phyloP scores from a whole-genome alignment of 805 yeast species.

The Ascoidea tarda region DNA sequence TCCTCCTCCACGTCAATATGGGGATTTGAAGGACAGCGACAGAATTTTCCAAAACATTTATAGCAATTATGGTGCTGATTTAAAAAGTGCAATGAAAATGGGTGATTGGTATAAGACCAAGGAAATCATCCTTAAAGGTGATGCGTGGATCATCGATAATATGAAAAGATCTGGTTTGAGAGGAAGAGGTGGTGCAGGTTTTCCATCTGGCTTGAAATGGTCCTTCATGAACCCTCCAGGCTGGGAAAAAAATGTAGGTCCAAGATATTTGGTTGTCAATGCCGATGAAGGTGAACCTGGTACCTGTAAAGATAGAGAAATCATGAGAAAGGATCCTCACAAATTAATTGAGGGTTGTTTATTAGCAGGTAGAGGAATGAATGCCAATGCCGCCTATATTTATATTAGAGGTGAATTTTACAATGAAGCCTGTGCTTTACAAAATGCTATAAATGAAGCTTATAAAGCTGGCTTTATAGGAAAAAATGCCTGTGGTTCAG shows the following conservation, averaged over 20 bases:
- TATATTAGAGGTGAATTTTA: constrained; percentile 87
- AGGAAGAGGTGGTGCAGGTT: constrained; percentile 92
- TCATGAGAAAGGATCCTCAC: constrained; percentile 84
- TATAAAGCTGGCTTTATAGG: constrained; percentile 71
- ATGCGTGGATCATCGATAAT: constrained; percentile 82
- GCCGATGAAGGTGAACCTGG: constrained; percentile 97
- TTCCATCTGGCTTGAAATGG: constrained; percentile 87
- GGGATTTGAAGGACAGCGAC: constrained; percentile 72
- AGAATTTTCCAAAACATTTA: constrained; percentile 80
- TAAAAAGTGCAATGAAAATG: constrained; percentile 60
- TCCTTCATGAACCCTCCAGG: constrained; percentile 93
- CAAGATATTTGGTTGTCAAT: constrained; percentile 77
- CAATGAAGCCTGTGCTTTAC: constrained; percentile 63
- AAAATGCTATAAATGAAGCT: constrained; percentile 78
- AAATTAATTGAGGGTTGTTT: constrained; percentile 87
- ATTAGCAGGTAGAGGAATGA: constrained; percentile 83
- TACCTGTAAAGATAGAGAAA: constrained; percentile 86
- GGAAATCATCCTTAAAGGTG: constrained; percentile 72
- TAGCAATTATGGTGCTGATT: constrained; percentile 60
- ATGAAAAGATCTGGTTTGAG: constrained; percentile 74
- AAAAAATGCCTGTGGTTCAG: constrained; percentile 77
- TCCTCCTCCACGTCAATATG: constrained; percentile 41
- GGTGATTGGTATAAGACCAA: constrained; percentile 92
- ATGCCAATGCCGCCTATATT: constrained; percentile 85
- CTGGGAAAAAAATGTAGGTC: constrained; percentile 86